Percentiles rank a stretch among this genome's conserved stretches.
Conservation (phyloP, 192 early-diverging fungal species). For the Gamsiella multidivaricata region DNA sequence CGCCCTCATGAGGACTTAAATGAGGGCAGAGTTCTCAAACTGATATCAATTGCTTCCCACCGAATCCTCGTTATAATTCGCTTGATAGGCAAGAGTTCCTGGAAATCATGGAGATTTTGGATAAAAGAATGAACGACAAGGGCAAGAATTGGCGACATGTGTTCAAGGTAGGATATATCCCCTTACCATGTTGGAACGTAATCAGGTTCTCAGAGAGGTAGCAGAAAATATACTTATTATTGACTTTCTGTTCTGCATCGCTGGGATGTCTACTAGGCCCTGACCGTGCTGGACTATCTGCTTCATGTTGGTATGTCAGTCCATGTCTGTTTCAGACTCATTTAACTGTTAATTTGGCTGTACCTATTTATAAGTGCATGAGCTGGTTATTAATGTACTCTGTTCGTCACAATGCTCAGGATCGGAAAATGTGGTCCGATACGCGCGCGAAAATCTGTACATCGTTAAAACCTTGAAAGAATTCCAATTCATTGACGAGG, state of each 20-base stretch:
- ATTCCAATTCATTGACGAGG: constrained; percentile 97
- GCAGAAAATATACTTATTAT: too few species aligned
- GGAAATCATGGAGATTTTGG: constrained; percentile 98
- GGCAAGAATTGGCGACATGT: constrained; percentile 99
- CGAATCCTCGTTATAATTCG: neutral
- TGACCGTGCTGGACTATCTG: constrained; percentile 88
- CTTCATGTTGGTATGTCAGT: constrained; percentile 65
- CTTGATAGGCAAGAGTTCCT: constrained; percentile 81
- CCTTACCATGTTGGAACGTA: too few species aligned
- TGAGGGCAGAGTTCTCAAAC: neutral
- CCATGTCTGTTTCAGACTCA: neutral
- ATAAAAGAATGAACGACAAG: constrained; percentile 96
- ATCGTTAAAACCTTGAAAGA: constrained; percentile 97
- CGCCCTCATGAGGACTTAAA: neutral
- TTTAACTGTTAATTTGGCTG: too few species aligned
- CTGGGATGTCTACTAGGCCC: too few species aligned
- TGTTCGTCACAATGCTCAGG: too few species aligned
- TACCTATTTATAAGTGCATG: too few species aligned
- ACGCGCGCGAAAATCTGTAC: constrained; percentile 90
- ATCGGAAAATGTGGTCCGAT: constrained; percentile 86
- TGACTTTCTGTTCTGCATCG: too few species aligned
- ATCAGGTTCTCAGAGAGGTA: too few species aligned
- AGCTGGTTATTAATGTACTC: too few species aligned
- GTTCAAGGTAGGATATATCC: constrained; percentile 81
- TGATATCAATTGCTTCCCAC: neutral